Evolutionary conservation across 148 eudicot genomes (phyloP).

Genomic region (Camellia granthamiana): DNA sequence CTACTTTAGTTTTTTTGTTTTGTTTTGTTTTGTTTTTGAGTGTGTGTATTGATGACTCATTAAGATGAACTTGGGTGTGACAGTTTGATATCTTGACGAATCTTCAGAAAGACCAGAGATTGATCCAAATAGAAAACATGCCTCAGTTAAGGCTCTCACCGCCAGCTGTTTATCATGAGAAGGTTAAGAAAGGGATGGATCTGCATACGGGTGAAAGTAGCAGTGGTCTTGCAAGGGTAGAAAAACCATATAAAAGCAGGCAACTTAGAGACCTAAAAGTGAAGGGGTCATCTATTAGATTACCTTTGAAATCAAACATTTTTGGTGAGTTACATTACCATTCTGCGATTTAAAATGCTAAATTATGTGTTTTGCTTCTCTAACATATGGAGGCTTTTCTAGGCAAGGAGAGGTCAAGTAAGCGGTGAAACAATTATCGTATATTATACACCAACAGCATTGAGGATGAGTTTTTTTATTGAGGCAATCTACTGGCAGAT

Average conservation of each 20-base stretch:
- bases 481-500: background rate
- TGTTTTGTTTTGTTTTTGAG: no score
- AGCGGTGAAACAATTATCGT: slow-evolving; percentile 27
- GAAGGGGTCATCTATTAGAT: slow-evolving; percentile 63
- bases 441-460: background rate
- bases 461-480: background rate
- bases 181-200: slow-evolving; percentile 62
- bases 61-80: slow-evolving; percentile 22
- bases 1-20: background rate
- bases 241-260: slow-evolving; percentile 48
- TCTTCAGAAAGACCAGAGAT: slow-evolving; percentile 63
- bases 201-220: slow-evolving; percentile 39
- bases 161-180: slow-evolving; percentile 93
- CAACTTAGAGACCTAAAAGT: slow-evolving; percentile 59
- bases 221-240: slow-evolving; percentile 28
- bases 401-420: slow-evolving; percentile 75
- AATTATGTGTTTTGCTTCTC: background rate
- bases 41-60: background rate
- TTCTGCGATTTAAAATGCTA: background rate
- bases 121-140: slow-evolving; percentile 53
- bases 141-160: slow-evolving; percentile 93
- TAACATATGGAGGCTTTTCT: slow-evolving; percentile 21
- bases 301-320: slow-evolving; percentile 70
- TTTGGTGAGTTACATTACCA: slow-evolving; percentile 50
- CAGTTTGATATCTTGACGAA: slow-evolving; percentile 84